Percentiles rank a stretch among this genome's conserved stretches.
These are phyloP conservation scores for Sphagnurus paluster DNA, from an alignment of 1,284 basidiomycete species.

Conservation along the genomic window DNA sequence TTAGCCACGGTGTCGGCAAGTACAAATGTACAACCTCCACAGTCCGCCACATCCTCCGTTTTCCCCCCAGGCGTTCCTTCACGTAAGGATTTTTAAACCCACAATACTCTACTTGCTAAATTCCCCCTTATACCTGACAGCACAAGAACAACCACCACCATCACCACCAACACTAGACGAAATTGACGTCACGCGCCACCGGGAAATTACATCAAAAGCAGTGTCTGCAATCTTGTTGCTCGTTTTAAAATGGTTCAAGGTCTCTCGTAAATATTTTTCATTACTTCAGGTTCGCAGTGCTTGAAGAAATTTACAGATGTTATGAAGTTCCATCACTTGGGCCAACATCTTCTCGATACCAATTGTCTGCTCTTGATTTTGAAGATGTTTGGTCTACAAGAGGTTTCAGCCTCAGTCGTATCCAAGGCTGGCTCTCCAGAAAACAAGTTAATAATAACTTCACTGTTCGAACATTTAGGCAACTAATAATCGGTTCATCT, in stretches of 20 bases:
- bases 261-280: slow-evolving; percentile 71
- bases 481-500: slow-evolving; percentile 5
- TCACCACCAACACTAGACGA: slow-evolving; percentile 90
- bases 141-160: slow-evolving; percentile 58
- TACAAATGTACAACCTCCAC: slow-evolving; percentile 55
- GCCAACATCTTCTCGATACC: slow-evolving; percentile 92
- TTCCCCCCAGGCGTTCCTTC: slow-evolving; percentile 72
- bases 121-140: slow-evolving; percentile 30
- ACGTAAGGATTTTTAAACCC: slow-evolving; percentile 44
- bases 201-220: slow-evolving; percentile 97
- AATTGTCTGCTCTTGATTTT: slow-evolving; percentile 93
- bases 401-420: slow-evolving; percentile 81
- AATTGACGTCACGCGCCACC: slow-evolving; percentile 91
- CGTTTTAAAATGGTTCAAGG: slow-evolving; percentile 97
- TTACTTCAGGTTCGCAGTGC: neutral
- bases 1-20: slow-evolving; percentile 87
- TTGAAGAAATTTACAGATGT: slow-evolving; percentile 57
- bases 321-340: slow-evolving; percentile 98
- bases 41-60: slow-evolving; percentile 59
- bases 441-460: slow-evolving; percentile 81
- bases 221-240: slow-evolving; percentile 93
- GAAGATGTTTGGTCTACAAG: slow-evolving; percentile 98
- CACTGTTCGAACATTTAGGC: slow-evolving; percentile 5
- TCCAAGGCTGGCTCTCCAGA: slow-evolving; percentile 90
- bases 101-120: neutral